Conservation (phyloP, 176 grass and related monocot species). For the Microstegium vimineum region DNA sequence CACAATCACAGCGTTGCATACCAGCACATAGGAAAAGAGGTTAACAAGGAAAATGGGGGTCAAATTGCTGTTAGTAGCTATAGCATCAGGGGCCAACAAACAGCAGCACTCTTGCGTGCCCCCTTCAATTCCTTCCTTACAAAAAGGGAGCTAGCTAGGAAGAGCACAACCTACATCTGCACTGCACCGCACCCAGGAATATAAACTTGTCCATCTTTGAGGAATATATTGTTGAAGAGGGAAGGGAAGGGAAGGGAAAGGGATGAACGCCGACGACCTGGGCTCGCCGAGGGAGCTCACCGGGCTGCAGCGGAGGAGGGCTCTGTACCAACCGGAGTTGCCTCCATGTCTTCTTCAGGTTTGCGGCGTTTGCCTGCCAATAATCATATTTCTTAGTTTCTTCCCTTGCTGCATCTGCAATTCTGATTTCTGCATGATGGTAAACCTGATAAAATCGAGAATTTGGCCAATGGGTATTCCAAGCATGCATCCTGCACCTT, state of each 20-base stretch:
- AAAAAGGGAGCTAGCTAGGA: neutral
- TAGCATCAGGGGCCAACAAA: constrained; percentile 1
- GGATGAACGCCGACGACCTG: constrained; percentile 35
- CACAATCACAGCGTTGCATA: constrained; percentile 11
- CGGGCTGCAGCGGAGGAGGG: constrained; percentile 43
- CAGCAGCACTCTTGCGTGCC: neutral
- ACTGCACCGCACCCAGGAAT: neutral
- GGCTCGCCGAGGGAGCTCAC: constrained; percentile 38
- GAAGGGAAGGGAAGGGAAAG: neutral
- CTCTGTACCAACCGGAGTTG: constrained; percentile 42
- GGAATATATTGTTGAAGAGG: neutral
- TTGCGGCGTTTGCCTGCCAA: neutral
- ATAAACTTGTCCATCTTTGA: neutral
- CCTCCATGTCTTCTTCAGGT: constrained; percentile 52
- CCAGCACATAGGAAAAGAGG: constrained; percentile 22
- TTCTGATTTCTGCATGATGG: no score
- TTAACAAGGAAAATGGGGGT: constrained; percentile 26
- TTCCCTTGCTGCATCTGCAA: neutral
- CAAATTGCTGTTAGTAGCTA: constrained; percentile 26
- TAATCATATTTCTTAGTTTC: neutral
- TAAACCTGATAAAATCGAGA: no score
- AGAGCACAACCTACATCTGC: neutral
- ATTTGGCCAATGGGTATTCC: no score
- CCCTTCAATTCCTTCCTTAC: neutral
- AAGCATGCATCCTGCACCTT: neutral